phyloP scores from a whole-genome alignment of 768 basidiomycete genomes.

The Pisolithus orientalis region DNA sequence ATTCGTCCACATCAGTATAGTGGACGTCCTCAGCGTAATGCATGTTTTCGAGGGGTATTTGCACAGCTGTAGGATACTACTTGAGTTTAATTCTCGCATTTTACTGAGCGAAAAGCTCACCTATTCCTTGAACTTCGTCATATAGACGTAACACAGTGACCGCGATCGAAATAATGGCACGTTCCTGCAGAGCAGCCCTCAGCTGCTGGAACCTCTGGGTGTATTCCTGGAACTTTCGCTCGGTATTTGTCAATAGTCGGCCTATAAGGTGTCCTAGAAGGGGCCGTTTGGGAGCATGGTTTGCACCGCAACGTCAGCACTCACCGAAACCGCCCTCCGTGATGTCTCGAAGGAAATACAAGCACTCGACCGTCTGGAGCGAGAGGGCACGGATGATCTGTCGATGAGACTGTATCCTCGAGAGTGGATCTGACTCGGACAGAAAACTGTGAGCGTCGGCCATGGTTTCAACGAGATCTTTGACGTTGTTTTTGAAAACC shows the following conservation, averaged over 20 bases:
- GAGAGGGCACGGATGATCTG: slow-evolving; percentile 8
- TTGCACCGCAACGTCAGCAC: background rate
- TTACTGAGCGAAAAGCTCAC: background rate
- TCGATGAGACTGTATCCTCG: slow-evolving; percentile 2
- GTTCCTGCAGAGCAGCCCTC: background rate
- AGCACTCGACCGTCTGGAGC: slow-evolving; percentile 23
- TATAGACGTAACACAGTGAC: background rate
- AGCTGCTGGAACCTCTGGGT: background rate
- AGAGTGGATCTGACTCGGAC: slow-evolving; percentile 1
- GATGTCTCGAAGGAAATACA: slow-evolving; percentile 25
- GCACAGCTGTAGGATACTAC: background rate
- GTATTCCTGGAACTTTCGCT: background rate
- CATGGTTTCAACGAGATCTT: slow-evolving; percentile 2
- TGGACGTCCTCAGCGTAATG: slow-evolving; percentile 17
- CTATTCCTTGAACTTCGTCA: background rate
- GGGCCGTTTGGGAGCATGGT: background rate
- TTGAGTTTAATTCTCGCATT: background rate
- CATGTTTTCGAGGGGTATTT: slow-evolving; percentile 13
- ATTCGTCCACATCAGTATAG: slow-evolving; percentile 10
- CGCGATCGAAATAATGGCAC: background rate
- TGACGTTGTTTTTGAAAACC: slow-evolving; percentile 1
- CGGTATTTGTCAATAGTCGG: background rate
- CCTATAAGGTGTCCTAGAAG: background rate
- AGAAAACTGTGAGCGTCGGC: slow-evolving; percentile 7
- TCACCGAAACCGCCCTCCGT: slow-evolving; percentile 15